These are phyloP conservation scores for Euclidium syriacum DNA, from an alignment of 345 rosid genomes.

Conservation along the genomic window DNA sequence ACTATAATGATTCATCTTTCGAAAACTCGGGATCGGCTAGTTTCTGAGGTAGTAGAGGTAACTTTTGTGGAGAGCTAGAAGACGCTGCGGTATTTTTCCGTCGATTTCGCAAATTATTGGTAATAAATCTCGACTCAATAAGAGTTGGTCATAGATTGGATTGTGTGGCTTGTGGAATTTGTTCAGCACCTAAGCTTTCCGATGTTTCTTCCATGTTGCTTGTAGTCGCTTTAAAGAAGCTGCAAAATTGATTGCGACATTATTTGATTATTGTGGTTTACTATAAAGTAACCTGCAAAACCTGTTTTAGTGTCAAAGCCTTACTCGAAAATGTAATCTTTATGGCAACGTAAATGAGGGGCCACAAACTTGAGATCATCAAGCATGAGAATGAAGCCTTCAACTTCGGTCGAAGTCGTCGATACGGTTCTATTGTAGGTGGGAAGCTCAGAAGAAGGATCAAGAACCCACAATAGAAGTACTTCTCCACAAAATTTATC, in stretches of 20 bases:
- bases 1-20: constrained; percentile 7
- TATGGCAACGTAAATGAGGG: constrained; percentile 45
- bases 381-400: constrained; percentile 57
- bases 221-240: constrained; percentile 33
- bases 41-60: constrained; percentile 33
- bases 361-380: constrained; percentile 38
- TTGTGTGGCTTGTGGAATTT: background rate
- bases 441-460: constrained; percentile 43
- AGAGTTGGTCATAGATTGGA: constrained; percentile 37
- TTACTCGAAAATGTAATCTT: constrained; percentile 43
- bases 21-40: constrained; percentile 34
- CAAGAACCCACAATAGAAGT: constrained; percentile 52
- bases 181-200: constrained; percentile 28
- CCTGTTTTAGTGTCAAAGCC: background rate
- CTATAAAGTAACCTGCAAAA: too few species aligned
- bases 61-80: constrained; percentile 20
- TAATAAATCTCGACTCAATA: constrained; percentile 40
- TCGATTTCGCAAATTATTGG: constrained; percentile 33
- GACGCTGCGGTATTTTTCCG: background rate
- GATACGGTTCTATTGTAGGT: constrained; percentile 42
- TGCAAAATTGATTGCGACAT: too few species aligned
- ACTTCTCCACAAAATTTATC: constrained; percentile 50
- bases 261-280: too few species aligned
- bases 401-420: constrained; percentile 45
- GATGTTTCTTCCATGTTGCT: constrained; percentile 54